phyloP scores from a whole-genome alignment of 208 protist species.

The Trypanosoma vivax region DNA sequence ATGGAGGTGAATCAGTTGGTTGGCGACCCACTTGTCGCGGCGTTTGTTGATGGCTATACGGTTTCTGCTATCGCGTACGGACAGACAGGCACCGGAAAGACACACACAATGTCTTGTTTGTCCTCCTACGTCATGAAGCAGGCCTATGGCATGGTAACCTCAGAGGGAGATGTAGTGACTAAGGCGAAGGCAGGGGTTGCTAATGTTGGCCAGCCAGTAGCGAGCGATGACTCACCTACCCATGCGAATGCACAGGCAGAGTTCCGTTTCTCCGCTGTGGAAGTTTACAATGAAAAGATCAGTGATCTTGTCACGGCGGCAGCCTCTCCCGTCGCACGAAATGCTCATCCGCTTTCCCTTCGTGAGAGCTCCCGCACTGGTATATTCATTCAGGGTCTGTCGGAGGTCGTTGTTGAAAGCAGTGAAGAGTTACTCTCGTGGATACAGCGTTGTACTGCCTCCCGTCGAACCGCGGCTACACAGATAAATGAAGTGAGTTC shows the following conservation, averaged over 20 bases:
- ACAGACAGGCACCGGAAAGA: conserved; percentile 94
- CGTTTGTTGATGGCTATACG: conserved; percentile 87
- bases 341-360: conserved; percentile 37
- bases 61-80: conserved; percentile 92
- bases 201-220: neutral
- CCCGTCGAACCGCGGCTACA: conserved; percentile 89
- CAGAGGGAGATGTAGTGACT: conserved; percentile 26
- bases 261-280: conserved; percentile 69
- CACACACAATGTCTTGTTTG: conserved; percentile 86
- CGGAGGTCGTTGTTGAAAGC: conserved; percentile 47
- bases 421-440: conserved; percentile 64
- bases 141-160: conserved; percentile 65
- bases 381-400: conserved; percentile 77
- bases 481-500: conserved; percentile 89
- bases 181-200: conserved; percentile 4
- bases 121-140: conserved; percentile 78
- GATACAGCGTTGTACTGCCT: conserved; percentile 77
- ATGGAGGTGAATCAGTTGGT: conserved; percentile 72
- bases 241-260: conserved; percentile 9
- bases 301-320: conserved; percentile 57
- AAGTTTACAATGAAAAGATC: conserved; percentile 93
- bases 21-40: conserved; percentile 59
- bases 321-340: neutral
- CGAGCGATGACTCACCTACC: conserved; percentile 15
- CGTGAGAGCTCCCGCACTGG: conserved; percentile 79